Percentiles rank a stretch among this genome's conserved stretches.
Conservation (phyloP, 768 basidiomycete species). For the Leccinum ochraceum region DNA sequence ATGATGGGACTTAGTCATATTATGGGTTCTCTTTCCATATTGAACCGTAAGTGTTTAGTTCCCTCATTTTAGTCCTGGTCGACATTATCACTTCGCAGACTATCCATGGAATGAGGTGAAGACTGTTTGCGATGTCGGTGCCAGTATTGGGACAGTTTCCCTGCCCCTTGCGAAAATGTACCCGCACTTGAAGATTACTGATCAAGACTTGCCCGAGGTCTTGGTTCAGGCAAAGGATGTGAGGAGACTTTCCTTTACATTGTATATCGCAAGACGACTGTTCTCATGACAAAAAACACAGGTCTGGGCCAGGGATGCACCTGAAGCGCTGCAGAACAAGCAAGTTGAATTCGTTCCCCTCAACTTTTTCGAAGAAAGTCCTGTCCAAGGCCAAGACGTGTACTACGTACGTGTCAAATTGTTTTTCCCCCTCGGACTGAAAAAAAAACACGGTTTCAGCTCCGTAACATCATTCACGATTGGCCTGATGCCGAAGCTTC, state of each 20-base stretch:
- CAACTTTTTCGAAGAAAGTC: constrained; percentile 23
- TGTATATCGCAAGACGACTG: not conserved
- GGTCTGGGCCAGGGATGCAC: constrained; percentile 22
- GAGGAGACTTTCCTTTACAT: not conserved
- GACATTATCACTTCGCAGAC: constrained; percentile 8
- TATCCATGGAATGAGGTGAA: constrained; percentile 28
- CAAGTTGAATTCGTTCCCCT: constrained; percentile 20
- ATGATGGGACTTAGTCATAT: constrained; percentile 24
- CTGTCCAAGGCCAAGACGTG: constrained; percentile 20
- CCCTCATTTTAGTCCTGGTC: not conserved
- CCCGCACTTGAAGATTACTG: constrained; percentile 28
- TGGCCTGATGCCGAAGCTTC: constrained; percentile 38
- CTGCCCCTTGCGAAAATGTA: constrained; percentile 26
- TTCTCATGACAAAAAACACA: not conserved
- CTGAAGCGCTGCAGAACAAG: constrained; percentile 17
- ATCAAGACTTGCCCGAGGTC: constrained; percentile 34
- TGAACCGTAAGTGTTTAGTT: constrained; percentile 20
- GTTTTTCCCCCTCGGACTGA: not conserved
- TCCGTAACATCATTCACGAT: constrained; percentile 35
- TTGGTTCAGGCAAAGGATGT: constrained; percentile 24
- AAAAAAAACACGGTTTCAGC: constrained; percentile 6
- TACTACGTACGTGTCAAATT: constrained; percentile 24
- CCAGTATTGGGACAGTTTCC: constrained; percentile 32
- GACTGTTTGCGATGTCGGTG: constrained; percentile 32
- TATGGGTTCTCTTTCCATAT: constrained; percentile 26